phyloP scores from a whole-genome alignment of 2,329 filamentous ascomycete species.

The Beauveria sp. region DNA sequence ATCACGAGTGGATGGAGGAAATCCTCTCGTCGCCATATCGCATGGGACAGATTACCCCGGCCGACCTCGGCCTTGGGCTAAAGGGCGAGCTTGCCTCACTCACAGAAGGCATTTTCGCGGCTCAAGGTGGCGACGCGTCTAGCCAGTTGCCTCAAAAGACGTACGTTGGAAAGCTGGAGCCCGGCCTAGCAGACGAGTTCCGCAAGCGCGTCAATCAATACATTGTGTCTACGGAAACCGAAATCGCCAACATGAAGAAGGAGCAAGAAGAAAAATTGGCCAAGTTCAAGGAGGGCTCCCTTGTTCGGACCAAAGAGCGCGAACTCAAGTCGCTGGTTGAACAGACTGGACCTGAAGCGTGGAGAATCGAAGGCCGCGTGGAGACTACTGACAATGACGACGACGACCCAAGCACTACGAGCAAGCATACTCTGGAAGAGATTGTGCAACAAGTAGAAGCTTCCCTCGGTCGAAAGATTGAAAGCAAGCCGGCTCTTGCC shows the following conservation, averaged over 20 bases:
- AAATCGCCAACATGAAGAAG: conserved; percentile 78
- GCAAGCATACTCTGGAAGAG: conserved; percentile 56
- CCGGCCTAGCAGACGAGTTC: conserved; percentile 77
- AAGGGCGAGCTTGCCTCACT: conserved; percentile 74
- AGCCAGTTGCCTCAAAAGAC: conserved; percentile 46
- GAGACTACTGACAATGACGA: conserved; percentile 43
- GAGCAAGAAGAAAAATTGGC: conserved; percentile 70
- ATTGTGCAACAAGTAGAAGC: conserved; percentile 69
- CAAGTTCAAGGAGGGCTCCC: conserved; percentile 65
- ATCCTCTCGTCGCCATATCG: conserved; percentile 85
- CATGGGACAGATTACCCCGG: conserved; percentile 75
- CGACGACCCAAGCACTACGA: conserved; percentile 30
- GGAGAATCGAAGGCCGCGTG: conserved; percentile 53
- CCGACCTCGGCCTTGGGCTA: conserved; percentile 78
- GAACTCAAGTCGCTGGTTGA: conserved; percentile 62
- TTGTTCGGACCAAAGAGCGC: conserved; percentile 67
- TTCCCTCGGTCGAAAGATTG: conserved; percentile 58
- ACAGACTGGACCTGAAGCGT: conserved; percentile 51
- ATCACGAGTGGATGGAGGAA: conserved; percentile 99
- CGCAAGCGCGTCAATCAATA: conserved; percentile 67
- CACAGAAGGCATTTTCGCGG: conserved; percentile 78
- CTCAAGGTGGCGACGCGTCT: conserved; percentile 42
- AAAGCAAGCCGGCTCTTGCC: conserved; percentile 54
- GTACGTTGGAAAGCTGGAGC: conserved; percentile 56
- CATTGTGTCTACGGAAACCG: conserved; percentile 64